Base-by-base conservation (phyloP, 768 basidiomycete species). In the Butyriboletus loyo region DNA sequence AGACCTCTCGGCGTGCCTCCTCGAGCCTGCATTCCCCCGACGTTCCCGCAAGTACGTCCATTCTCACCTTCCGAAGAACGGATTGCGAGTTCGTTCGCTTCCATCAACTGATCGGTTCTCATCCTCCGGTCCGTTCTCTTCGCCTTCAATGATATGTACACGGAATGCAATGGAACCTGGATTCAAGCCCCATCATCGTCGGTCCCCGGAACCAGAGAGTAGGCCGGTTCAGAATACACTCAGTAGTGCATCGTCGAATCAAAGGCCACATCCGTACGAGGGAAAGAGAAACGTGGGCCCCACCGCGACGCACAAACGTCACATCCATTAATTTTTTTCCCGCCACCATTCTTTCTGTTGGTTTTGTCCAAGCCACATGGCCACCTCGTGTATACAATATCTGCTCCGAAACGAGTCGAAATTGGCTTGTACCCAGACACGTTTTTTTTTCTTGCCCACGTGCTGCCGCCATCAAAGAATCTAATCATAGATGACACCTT, bases 51-150 rank as follows among this genome's bases (percentile, higher is more conserved):
- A 45, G 24, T n/a, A 15, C 30, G 32, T 25, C 34, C 34, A 13
- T 46, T 50, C 37, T 21, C 47, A 37, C 46, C 28, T 38, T 15
- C n/a, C 50, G 30, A 39, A 37, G 32, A 52, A 31, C 8, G 15
- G 30, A 21, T 19, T 14, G 21, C 51, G 11, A 9, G 15, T 22
- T 22, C 15, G 7, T n/a, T n/a, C 24, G 5, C 5, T 28, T 42
- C 17, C 1, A 21, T 24, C 38, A 13, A 19, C n/a, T 15, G 19
- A 37, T 46, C 22, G n/a, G 27, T 42, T 8, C 43, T 31, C 39
- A 17, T 38, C 25, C 34, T 22, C 37, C 21, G 21, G 25, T 46
- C 49, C 55, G 44, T 15, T 11, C 52, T 54, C 42, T 15, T 54
- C 57, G 37, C 35, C 17, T 7, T 17, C 31, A 9, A 31, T 8